A percentile compares a stretch with the other conserved stretches of the same genome.
phyloP scores from a whole-genome alignment of 129 eudicot species.

The Rutidosis leptorrhynchoides region DNA sequence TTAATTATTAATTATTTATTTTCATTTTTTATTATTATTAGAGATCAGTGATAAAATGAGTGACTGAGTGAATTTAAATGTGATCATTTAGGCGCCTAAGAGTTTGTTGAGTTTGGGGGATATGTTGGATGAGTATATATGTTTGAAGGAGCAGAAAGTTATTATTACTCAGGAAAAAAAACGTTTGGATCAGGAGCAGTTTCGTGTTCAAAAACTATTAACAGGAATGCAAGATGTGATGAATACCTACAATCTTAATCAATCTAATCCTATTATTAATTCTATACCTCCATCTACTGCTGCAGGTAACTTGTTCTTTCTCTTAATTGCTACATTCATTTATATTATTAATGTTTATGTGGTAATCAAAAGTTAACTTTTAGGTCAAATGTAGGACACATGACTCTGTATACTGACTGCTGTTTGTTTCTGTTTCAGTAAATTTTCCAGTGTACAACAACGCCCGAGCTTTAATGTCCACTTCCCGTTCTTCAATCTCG shows the following conservation, averaged over 20 bases:
- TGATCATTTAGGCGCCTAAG: conserved; percentile 55
- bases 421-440: conserved; percentile 17
- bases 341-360: no score
- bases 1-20: neutral
- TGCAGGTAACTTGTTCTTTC: neutral
- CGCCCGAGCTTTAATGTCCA: conserved; percentile 42
- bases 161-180: conserved; percentile 54
- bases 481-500: conserved; percentile 35
- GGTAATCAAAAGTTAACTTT: no score
- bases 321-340: no score
- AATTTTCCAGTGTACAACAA: conserved; percentile 41
- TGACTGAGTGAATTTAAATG: neutral
- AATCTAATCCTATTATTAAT: neutral
- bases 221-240: conserved; percentile 72
- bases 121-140: conserved; percentile 75
- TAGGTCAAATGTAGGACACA: no score
- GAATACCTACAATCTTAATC: conserved; percentile 49
- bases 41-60: neutral
- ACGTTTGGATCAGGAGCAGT: conserved; percentile 66
- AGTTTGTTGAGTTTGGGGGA: conserved; percentile 68
- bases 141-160: conserved; percentile 74
- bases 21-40: neutral
- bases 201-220: conserved; percentile 53
- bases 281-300: neutral
- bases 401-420: neutral